Evolutionary conservation across 306 rosid genomes (phyloP).

Genomic region (Quillaja saponaria): DNA sequence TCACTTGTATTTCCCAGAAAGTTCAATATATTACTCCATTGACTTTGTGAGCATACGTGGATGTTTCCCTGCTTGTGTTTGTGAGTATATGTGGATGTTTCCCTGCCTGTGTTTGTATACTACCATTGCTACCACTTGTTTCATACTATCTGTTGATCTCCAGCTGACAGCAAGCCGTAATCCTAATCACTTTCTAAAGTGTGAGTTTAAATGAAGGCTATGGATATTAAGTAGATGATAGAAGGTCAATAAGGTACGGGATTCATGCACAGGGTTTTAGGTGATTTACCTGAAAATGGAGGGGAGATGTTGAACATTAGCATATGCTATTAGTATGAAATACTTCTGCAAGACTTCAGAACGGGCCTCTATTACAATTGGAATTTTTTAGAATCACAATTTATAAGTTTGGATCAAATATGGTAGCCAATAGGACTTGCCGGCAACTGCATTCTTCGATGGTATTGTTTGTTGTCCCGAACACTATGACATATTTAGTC

Average conservation of each 20-base stretch:
- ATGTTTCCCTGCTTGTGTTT: not conserved
- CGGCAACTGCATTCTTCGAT: too few relatives aligned
- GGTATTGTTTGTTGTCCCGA: too few relatives aligned
- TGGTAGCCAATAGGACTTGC: too few relatives aligned
- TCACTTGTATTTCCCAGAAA: conserved; percentile 9
- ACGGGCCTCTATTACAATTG: not conserved
- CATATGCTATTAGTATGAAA: not conserved
- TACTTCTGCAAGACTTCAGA: not conserved
- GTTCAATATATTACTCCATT: conserved; percentile 15
- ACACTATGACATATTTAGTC: too few relatives aligned
- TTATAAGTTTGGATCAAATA: too few relatives aligned
- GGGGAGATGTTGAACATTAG: not conserved
- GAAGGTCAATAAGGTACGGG: not conserved
- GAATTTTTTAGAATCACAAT: too few relatives aligned
- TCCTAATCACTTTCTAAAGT: too few relatives aligned
- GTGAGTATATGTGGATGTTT: not conserved
- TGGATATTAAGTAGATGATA: conserved; percentile 9
- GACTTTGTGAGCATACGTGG: not conserved
- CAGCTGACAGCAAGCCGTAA: not conserved
- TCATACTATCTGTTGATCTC: conserved; percentile 16
- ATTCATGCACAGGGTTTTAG: conserved; percentile 1
- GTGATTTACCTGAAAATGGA: conserved; percentile 6
- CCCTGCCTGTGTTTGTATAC: not conserved
- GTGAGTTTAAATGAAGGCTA: not conserved
- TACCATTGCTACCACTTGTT: conserved; percentile 10